phyloP scores from a whole-genome alignment of 1,284 basidiomycete species.

The Golubevia pallescens region DNA sequence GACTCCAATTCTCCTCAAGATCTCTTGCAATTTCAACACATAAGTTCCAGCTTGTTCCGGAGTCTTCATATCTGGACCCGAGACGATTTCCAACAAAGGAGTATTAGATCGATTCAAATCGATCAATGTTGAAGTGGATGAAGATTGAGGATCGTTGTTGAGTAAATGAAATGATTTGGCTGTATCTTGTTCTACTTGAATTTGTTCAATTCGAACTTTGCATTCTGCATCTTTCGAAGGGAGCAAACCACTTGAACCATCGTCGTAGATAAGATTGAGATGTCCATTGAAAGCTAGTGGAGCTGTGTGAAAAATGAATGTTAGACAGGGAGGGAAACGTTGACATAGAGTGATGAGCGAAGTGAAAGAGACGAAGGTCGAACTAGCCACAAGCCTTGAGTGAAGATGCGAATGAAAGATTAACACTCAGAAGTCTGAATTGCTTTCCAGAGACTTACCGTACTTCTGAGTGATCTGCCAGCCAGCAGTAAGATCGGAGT shows the following conservation, averaged over 20 bases:
- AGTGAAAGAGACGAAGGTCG: no score
- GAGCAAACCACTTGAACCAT: no score
- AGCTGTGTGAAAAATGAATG: no score
- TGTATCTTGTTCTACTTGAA: slow-evolving; percentile 72
- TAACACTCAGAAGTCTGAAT: no score
- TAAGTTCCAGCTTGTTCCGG: slow-evolving; percentile 91
- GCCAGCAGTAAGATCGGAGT: slow-evolving; percentile 88
- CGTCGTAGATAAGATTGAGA: no score
- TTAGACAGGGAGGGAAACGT: no score
- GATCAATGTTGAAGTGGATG: slow-evolving; percentile 70
- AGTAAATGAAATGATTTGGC: slow-evolving; percentile 78
- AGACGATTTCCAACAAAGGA: slow-evolving; percentile 94
- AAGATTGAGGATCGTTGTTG: slow-evolving; percentile 68
- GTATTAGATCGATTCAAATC: slow-evolving; percentile 90
- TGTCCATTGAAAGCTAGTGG: no score
- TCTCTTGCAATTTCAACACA: slow-evolving; percentile 79
- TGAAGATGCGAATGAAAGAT: no score
- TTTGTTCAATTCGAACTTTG: no score
- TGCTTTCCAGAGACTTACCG: slow-evolving; percentile 71
- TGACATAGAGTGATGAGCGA: no score
- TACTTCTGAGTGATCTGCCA: slow-evolving; percentile 98
- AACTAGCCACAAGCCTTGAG: no score
- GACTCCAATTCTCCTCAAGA: slow-evolving; percentile 82
- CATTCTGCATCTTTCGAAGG: no score
- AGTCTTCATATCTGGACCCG: slow-evolving; percentile 88